These are phyloP conservation scores for Alternaria brassicicola DNA, from an alignment of 2,329 filamentous ascomycete genomes.

Conservation along the genomic window DNA sequence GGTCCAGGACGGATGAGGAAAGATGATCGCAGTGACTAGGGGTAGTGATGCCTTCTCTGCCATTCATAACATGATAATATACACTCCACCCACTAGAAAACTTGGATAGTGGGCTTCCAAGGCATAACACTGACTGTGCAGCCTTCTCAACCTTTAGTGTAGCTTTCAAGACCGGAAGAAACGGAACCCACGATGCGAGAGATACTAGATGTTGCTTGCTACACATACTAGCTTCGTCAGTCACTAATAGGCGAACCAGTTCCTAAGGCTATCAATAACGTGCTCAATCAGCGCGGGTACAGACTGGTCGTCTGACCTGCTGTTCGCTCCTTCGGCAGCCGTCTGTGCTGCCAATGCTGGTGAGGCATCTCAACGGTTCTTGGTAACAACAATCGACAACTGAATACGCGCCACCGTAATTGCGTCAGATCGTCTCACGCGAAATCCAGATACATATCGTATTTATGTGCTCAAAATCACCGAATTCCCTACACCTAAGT, in stretches of 20 bases:
- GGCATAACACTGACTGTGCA: background rate
- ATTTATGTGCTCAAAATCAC: background rate
- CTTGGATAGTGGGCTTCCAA: background rate
- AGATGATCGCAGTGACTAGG: background rate
- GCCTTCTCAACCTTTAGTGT: background rate
- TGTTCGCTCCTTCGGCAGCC: background rate
- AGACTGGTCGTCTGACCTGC: slow-evolving; percentile 3
- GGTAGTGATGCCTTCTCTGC: background rate
- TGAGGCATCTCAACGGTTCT: slow-evolving; percentile 9
- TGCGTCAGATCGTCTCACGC: background rate
- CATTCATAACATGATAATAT: background rate
- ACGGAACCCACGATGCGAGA: background rate
- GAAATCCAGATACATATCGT: background rate
- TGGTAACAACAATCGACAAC: background rate
- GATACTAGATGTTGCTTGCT: background rate
- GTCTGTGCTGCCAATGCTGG: slow-evolving; percentile 2
- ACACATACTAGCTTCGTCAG: background rate
- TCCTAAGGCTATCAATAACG: background rate
- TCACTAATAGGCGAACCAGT: background rate
- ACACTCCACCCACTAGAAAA: background rate
- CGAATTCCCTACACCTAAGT: background rate
- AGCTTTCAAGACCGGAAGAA: background rate
- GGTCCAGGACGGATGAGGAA: background rate
- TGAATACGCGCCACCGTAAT: background rate
- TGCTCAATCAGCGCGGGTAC: background rate